Percentiles rank a stretch among this genome's conserved stretches.
These are phyloP conservation scores for Boletus vermiculosoides DNA, from an alignment of 768 basidiomycete genomes.

Conservation along the genomic window DNA sequence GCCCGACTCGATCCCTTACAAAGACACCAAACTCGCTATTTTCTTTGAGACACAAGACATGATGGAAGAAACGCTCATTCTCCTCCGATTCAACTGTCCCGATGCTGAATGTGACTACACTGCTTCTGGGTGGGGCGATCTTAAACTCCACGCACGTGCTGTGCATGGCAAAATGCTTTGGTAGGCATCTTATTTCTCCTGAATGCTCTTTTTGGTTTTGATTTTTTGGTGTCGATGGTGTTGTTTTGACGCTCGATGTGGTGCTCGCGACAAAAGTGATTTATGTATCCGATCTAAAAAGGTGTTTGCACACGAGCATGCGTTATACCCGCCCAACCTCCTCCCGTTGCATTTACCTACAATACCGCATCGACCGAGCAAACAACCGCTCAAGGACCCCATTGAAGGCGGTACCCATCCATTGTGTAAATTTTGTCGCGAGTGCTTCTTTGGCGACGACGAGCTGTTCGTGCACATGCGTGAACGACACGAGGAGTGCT, in stretches of 20 bases:
- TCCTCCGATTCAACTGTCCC: slow-evolving; percentile 95
- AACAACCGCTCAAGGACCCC: slow-evolving; percentile 48
- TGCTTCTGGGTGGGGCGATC: slow-evolving; percentile 84
- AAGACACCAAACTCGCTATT: slow-evolving; percentile 72
- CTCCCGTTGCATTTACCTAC: slow-evolving; percentile 79
- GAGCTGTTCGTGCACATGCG: slow-evolving; percentile 94
- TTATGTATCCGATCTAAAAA: slow-evolving; percentile 89
- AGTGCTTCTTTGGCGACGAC: slow-evolving; percentile 91
- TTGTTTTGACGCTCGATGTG: neutral
- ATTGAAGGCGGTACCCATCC: slow-evolving; percentile 76
- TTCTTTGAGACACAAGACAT: slow-evolving; percentile 88
- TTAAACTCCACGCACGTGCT: slow-evolving; percentile 80
- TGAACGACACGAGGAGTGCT: slow-evolving; percentile 93
- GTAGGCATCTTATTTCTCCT: slow-evolving; percentile 37
- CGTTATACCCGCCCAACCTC: slow-evolving; percentile 66
- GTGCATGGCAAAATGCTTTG: slow-evolving; percentile 80
- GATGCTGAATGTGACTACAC: slow-evolving; percentile 79
- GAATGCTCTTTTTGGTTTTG: neutral
- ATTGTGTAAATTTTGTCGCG: slow-evolving; percentile 84
- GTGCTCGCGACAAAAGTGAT: slow-evolving; percentile 51
- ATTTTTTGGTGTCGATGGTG: neutral
- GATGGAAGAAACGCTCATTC: slow-evolving; percentile 91
- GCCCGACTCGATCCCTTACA: slow-evolving; percentile 55
- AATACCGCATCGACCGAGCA: slow-evolving; percentile 43
- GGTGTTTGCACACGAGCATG: slow-evolving; percentile 94